Evolutionary conservation across 768 basidiomycete species (phyloP).

Genomic region (Leccinum pellstonianum): DNA sequence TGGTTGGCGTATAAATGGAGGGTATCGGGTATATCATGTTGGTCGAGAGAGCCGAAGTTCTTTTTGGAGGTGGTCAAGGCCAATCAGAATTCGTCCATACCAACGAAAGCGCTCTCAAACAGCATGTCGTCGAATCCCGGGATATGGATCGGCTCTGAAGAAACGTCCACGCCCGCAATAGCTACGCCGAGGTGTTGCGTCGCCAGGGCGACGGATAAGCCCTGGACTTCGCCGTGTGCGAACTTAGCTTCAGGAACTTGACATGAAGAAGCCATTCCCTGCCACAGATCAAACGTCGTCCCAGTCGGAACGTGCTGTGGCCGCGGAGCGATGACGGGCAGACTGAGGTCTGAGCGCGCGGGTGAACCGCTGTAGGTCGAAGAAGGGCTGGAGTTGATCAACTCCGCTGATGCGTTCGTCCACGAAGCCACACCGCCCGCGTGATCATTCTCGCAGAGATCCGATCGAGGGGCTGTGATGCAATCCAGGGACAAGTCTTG

Average conservation of each 20-base stretch:
- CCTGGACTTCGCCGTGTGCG: not conserved
- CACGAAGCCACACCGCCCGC: slow-evolving; percentile 8
- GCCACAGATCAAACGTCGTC: slow-evolving; percentile 22
- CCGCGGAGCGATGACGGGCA: slow-evolving; percentile 30
- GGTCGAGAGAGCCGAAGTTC: not conserved
- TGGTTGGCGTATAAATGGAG: not conserved
- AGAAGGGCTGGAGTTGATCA: slow-evolving; percentile 35
- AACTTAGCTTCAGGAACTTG: slow-evolving; percentile 2
- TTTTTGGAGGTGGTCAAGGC: not conserved
- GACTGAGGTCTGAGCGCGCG: slow-evolving; percentile 28
- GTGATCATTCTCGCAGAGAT: slow-evolving; percentile 5
- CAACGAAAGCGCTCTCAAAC: slow-evolving; percentile 10
- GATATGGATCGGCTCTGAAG: slow-evolving; percentile 1
- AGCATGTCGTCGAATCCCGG: slow-evolving; percentile 19
- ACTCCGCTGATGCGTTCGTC: slow-evolving; percentile 14
- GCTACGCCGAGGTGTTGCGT: slow-evolving; percentile 5
- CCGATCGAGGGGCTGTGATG: slow-evolving; percentile 8
- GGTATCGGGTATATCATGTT: slow-evolving; percentile 3
- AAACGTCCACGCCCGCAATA: slow-evolving; percentile 8
- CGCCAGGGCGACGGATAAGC: not conserved
- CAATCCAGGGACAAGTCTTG: slow-evolving; percentile 15
- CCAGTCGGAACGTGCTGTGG: slow-evolving; percentile 18
- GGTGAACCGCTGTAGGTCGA: slow-evolving; percentile 47
- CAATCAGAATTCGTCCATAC: slow-evolving; percentile 15
- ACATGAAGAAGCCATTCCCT: slow-evolving; percentile 5